Base-by-base conservation (phyloP, 139 green algal species). In the Tetradesmus lagerheimii region DNA sequence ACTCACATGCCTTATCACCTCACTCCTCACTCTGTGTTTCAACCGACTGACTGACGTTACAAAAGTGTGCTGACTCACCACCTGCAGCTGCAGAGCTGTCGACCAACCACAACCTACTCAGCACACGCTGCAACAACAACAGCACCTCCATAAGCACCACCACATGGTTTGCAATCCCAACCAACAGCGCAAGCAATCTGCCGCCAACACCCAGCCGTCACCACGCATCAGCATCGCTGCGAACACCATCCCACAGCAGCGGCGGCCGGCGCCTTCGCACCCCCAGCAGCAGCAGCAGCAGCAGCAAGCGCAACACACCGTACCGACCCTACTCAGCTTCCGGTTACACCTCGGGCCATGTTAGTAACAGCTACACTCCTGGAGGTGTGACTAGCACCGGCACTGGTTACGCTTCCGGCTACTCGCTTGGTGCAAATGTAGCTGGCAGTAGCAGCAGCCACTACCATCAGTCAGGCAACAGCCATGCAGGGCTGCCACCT, bases 101-200 rank as follows among this genome's bases (percentile, higher is more conserved):
- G 27, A 67, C 27, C 25, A 14, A 43, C 6, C n/a, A 29, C 31
- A 25, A 64, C 79, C 39, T 34, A 0, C 38, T n/a, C 39, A 35
- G 25, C 31, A 34, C 25, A 6, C 41, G 39, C 41, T 27, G 34
- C 39, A 34, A 25, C 23, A 35, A 29, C 23, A 64, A 41, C 79
- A 85, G 25, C 79, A 85, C 79, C 12, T 43, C 79, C 57, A n/a
- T 45, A n/a, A 86, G 35, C 50, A 76, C n/a, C 29, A 75, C 34
- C n/a, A 74, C 43, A 31, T 86, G 80, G 80, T 75, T 86, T 41
- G 80, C 80, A 31, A 75, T 86, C 27, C 50, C 80, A 4, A 86
- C 45, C 47, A 86, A 18, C 80, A 75, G 47, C 35, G 80, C 80
- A 76, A 57, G 31, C 47, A n/a, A 18, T 4, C 80, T 86, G 45